Evolutionary conservation across 345 rosid genomes (phyloP).

Genomic region (Arabidopsis arenosa): DNA sequence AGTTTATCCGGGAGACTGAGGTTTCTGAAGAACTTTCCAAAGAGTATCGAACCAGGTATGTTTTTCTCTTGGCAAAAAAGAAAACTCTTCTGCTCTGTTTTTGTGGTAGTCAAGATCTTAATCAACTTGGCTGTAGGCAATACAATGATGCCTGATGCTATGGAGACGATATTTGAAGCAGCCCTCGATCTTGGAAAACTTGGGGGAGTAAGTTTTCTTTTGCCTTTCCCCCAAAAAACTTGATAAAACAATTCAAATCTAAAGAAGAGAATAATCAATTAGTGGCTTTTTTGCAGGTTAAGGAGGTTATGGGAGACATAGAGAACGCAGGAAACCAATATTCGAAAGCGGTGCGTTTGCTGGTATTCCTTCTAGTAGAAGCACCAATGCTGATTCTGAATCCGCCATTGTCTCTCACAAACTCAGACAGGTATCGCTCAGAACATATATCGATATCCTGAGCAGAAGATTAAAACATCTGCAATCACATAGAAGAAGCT

Average conservation of each 20-base stretch:
- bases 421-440: slow-evolving; percentile 75
- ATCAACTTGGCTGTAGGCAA: slow-evolving; percentile 57
- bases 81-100: not conserved
- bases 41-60: slow-evolving; percentile 77
- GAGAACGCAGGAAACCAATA: slow-evolving; percentile 69
- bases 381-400: slow-evolving; percentile 87
- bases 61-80: slow-evolving; percentile 2
- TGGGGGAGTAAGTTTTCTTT: slow-evolving; percentile 74
- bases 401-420: slow-evolving; percentile 91
- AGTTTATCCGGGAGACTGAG: slow-evolving; percentile 82
- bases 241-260: not conserved
- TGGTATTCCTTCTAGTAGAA: slow-evolving; percentile 83
- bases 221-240: not conserved
- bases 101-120: slow-evolving; percentile 17
- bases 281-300: slow-evolving; percentile 58
- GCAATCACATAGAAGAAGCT: slow-evolving; percentile 60
- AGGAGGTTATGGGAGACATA: slow-evolving; percentile 70
- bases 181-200: slow-evolving; percentile 81
- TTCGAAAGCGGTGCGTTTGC: slow-evolving; percentile 71
- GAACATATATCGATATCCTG: slow-evolving; percentile 69
- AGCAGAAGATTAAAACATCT: slow-evolving; percentile 67
- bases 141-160: slow-evolving; percentile 88
- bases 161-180: slow-evolving; percentile 90
- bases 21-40: slow-evolving; percentile 83
- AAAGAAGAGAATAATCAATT: not conserved